These are phyloP conservation scores for Fusarium subtropicale DNA, from an alignment of 2,329 filamentous ascomycete species.

Conservation along the genomic window DNA sequence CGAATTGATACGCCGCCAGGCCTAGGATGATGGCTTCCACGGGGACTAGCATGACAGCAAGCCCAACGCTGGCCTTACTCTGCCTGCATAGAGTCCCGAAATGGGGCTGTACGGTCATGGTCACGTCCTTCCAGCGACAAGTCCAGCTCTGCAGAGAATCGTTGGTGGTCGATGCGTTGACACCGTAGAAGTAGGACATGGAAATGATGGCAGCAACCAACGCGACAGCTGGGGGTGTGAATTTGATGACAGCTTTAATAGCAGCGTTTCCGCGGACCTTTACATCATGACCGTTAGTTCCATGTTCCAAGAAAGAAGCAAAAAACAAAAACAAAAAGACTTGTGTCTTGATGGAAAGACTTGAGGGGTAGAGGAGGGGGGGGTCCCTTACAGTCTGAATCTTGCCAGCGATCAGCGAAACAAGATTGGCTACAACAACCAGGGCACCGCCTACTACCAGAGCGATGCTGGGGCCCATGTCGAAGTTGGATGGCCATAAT, in stretches of 20 bases:
- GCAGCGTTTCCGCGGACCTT: constrained; percentile 41
- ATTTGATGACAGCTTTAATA: constrained; percentile 35
- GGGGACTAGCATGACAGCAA: constrained; percentile 68
- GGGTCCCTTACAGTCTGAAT: constrained; percentile 61
- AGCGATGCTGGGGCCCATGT: constrained; percentile 67
- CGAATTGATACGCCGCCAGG: constrained; percentile 58
- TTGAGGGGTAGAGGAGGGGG: neutral
- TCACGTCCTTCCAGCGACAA: constrained; percentile 68
- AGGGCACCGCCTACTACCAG: constrained; percentile 65
- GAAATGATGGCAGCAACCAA: constrained; percentile 60
- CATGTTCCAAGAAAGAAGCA: neutral
- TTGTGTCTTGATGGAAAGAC: neutral
- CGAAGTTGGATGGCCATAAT: constrained; percentile 69
- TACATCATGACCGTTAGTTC: constrained; percentile 28
- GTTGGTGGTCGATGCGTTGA: constrained; percentile 63
- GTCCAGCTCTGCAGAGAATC: constrained; percentile 72
- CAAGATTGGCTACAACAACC: constrained; percentile 60
- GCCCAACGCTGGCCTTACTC: constrained; percentile 64
- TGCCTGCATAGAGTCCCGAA: constrained; percentile 69
- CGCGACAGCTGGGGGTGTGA: constrained; percentile 48
- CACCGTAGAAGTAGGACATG: constrained; percentile 68
- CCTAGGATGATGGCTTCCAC: constrained; percentile 64
- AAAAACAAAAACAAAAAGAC: constrained; percentile 2
- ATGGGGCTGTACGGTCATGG: constrained; percentile 64
- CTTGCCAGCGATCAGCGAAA: constrained; percentile 63